Conservation (phyloP, 805 yeast genomes). For the Metschnikowia colocasiae region DNA sequence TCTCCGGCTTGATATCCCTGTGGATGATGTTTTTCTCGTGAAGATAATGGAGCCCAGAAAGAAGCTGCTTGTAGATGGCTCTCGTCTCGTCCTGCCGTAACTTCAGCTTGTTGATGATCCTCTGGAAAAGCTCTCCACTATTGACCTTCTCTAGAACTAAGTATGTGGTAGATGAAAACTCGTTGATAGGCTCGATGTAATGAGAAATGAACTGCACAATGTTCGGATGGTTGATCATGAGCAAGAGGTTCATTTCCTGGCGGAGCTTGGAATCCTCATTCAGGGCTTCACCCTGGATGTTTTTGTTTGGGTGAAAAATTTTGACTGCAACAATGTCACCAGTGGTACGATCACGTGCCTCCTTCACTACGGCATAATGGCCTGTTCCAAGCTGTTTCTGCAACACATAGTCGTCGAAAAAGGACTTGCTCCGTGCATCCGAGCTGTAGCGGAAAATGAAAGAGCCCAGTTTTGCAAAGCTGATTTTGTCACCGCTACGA, state of each 20-base stretch:
- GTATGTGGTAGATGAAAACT: constrained; percentile 51
- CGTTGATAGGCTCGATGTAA: constrained; percentile 51
- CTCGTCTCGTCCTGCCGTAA: constrained; percentile 60
- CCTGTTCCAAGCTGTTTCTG: constrained; percentile 70
- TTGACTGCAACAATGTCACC: constrained; percentile 70
- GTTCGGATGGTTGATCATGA: constrained; percentile 65
- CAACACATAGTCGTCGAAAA: constrained; percentile 54
- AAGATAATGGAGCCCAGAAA: constrained; percentile 36
- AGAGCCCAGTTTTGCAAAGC: constrained; percentile 50
- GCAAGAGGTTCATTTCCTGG: constrained; percentile 64
- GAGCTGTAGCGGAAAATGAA: constrained; percentile 46
- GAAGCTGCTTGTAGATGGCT: constrained; percentile 49
- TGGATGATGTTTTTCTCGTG: constrained; percentile 42
- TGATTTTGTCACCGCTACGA: constrained; percentile 60
- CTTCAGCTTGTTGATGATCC: constrained; percentile 63
- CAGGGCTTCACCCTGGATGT: constrained; percentile 21
- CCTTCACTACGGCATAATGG: constrained; percentile 78
- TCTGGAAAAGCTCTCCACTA: constrained; percentile 71
- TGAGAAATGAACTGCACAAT: constrained; percentile 62
- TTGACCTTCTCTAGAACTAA: constrained; percentile 69
- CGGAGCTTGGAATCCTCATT: constrained; percentile 40
- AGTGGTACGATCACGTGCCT: constrained; percentile 53
- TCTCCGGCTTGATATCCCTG: constrained; percentile 45
- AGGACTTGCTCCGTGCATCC: constrained; percentile 35
- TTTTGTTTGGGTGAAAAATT: constrained; percentile 57